Percentiles rank a stretch among this genome's conserved stretches.
Conservation (phyloP, 139 green algal genomes). For the Ettlia oleoabundans region DNA sequence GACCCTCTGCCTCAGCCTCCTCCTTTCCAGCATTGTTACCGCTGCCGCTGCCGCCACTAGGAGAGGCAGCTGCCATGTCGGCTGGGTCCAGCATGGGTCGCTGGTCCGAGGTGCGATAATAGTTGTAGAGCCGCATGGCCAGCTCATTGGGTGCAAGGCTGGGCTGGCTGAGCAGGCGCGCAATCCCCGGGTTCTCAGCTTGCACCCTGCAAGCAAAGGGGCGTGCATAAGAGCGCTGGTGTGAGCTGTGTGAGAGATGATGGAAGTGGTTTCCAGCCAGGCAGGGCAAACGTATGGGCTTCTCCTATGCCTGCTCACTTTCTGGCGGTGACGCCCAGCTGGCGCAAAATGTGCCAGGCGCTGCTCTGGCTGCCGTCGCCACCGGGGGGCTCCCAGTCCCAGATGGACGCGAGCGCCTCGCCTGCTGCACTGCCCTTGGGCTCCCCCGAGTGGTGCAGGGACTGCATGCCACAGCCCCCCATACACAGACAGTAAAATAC, state of each 20-base stretch:
- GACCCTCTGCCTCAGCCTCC: background rate
- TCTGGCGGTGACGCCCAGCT: constrained; percentile 24
- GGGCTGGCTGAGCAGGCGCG: background rate
- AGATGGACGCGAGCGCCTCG: constrained; percentile 24
- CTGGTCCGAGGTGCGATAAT: constrained; percentile 1
- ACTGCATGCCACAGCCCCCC: background rate
- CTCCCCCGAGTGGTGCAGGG: background rate
- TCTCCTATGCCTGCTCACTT: background rate
- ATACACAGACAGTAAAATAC: too few species aligned
- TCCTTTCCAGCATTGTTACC: background rate
- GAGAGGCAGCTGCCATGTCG: background rate
- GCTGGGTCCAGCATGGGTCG: background rate
- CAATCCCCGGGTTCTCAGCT: constrained; percentile 10
- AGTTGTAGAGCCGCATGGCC: constrained; percentile 34
- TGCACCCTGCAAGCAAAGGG: constrained; percentile 1
- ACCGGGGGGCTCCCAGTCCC: constrained; percentile 32
- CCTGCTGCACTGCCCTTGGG: too few species aligned
- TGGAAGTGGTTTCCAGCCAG: background rate
- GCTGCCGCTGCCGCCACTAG: background rate
- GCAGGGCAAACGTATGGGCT: background rate
- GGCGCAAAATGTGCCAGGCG: constrained; percentile 38
- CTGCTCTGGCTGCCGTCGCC: background rate
- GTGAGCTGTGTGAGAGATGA: background rate
- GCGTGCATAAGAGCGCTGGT: background rate
- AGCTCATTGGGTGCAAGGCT: constrained; percentile 31